phyloP scores from a whole-genome alignment of 1,139 yeast genomes.

The Candida labiduridarum region DNA sequence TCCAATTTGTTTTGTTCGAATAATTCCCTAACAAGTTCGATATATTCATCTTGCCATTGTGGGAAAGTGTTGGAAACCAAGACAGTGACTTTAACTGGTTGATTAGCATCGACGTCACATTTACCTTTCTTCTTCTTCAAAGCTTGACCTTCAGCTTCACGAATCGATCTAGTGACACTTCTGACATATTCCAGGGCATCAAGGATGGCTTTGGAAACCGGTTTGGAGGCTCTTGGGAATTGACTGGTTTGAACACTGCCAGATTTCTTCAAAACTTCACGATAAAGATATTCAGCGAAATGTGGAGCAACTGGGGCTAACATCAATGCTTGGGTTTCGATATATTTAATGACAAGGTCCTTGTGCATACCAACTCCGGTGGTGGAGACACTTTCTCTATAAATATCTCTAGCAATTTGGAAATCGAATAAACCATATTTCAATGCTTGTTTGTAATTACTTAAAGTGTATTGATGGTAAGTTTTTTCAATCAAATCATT shows the following conservation, averaged over 20 bases:
- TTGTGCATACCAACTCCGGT: slow-evolving; percentile 70
- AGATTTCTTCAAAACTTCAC: slow-evolving; percentile 68
- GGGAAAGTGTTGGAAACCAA: slow-evolving; percentile 86
- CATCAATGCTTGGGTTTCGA: slow-evolving; percentile 81
- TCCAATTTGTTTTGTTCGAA: slow-evolving; percentile 64
- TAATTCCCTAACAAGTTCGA: slow-evolving; percentile 79
- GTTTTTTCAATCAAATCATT: slow-evolving; percentile 77
- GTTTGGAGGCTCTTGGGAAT: slow-evolving; percentile 76
- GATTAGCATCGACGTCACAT: slow-evolving; percentile 67
- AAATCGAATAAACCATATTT: slow-evolving; percentile 91
- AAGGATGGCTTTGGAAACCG: slow-evolving; percentile 59
- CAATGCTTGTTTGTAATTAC: slow-evolving; percentile 86
- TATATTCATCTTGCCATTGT: slow-evolving; percentile 91
- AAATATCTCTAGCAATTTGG: slow-evolving; percentile 94
- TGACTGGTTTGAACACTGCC: slow-evolving; percentile 69
- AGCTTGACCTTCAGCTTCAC: slow-evolving; percentile 89
- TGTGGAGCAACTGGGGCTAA: slow-evolving; percentile 96
- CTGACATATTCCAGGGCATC: slow-evolving; percentile 82
- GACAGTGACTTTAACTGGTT: slow-evolving; percentile 73
- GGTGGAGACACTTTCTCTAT: slow-evolving; percentile 74
- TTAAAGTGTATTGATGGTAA: slow-evolving; percentile 64
- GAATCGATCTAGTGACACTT: slow-evolving; percentile 74
- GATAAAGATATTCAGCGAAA: slow-evolving; percentile 86
- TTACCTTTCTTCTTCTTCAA: slow-evolving; percentile 90
- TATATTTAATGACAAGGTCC: slow-evolving; percentile 77